Evolutionary conservation across 202 grass and related monocot genomes (phyloP), one percentile per base, ranked within the genome.

Genomic region (Setaria italica): DNA sequence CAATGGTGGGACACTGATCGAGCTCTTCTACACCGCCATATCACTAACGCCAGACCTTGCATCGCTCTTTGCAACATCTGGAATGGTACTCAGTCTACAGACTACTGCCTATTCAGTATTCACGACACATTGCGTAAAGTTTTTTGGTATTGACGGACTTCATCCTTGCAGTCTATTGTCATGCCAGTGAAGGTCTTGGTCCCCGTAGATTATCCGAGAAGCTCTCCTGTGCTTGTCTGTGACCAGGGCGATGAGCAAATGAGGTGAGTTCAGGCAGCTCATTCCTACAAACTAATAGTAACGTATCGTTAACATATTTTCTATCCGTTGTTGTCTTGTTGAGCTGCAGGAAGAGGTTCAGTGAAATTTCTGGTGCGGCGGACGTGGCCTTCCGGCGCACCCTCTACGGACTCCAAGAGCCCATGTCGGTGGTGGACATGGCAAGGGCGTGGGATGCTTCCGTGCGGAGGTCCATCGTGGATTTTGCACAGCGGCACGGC

Each of bases 381-480:
- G 49, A 64, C 8, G 4, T 9, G 9, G 47, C 74, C 1, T 88
- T 90, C 62, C 15, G 47, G 30, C 37, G 15, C 1, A 20, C 11
- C 45, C 68, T 93, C 9, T 0, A 16, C 2, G 8, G 35, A 6
- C 25, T 86, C 39, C 60, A 20, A 13, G 74, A 88, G 66, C 88
- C 88, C 1, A 42, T 72, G 47, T 88, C 85, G 3, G 78, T 93
- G 6, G 3, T 29, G 84, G 88, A 53, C 35, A 81, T 49, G 29
- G 91, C 49, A 16, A 86, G 7, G 79, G 64, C 48, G 3, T 93
- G 91, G 91, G 88, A 90, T 4, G 51, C 62, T 4, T 88, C 82
- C 15, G 78, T 82, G 17, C 73, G 67, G 19, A 49, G 14, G 71
- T 82, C 76, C 15, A 49, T 93, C 2, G 16, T 21, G 3, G 82